Evolutionary conservation across 2,329 filamentous ascomycete genomes (phyloP).

Genomic region (Berkeleyomyces rouxiae): DNA sequence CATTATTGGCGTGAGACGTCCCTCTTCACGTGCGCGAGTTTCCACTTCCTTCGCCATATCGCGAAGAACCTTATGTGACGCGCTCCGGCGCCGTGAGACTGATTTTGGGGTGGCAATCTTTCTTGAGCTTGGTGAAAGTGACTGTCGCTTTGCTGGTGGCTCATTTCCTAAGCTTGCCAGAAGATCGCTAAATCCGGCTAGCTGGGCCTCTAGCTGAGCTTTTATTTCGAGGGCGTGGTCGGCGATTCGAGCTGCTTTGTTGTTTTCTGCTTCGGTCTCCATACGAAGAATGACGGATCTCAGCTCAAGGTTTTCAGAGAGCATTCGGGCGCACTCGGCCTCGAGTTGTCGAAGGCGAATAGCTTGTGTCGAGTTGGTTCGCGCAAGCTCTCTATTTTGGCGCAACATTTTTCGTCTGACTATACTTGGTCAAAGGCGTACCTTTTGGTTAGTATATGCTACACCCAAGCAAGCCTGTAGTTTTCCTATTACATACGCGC

Average conservation of each 20-base stretch:
- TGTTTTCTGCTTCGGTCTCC: conserved; percentile 49
- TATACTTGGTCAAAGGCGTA: conserved; percentile 22
- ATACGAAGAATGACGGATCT: conserved; percentile 53
- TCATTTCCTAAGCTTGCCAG: conserved; percentile 49
- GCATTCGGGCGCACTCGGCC: conserved; percentile 54
- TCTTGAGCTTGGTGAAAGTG: conserved; percentile 22
- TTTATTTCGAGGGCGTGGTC: conserved; percentile 55
- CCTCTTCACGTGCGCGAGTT: conserved; percentile 32
- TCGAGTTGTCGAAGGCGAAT: conserved; percentile 62
- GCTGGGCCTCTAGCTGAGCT: conserved; percentile 52
- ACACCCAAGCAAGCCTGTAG: neutral
- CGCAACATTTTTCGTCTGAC: conserved; percentile 65
- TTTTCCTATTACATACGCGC: conserved; percentile 40
- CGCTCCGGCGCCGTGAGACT: conserved; percentile 30
- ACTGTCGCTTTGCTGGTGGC: conserved; percentile 35
- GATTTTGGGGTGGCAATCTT: conserved; percentile 27
- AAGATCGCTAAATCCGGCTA: conserved; percentile 51
- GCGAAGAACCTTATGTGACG: conserved; percentile 38
- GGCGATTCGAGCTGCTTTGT: conserved; percentile 39
- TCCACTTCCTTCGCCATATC: conserved; percentile 40
- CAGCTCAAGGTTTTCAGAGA: conserved; percentile 65
- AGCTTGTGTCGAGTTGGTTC: conserved; percentile 61
- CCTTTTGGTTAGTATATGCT: neutral
- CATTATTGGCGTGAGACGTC: conserved; percentile 46
- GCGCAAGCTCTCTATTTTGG: conserved; percentile 71